Conservation (phyloP, 2,329 filamentous ascomycete genomes). For the Capronia epimyces region DNA sequence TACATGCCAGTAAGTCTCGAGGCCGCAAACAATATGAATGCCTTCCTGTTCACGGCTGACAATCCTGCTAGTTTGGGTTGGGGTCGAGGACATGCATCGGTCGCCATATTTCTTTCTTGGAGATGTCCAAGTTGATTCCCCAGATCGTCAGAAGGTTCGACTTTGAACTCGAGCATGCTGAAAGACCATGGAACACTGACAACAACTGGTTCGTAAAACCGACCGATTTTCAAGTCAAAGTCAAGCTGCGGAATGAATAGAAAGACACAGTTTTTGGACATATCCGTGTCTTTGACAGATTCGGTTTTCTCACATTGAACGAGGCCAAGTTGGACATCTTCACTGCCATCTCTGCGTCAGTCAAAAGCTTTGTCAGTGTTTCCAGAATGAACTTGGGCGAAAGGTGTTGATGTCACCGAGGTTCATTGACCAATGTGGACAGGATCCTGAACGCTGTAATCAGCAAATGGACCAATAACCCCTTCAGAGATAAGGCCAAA, state of each 20-base stretch:
- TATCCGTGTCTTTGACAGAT: neutral
- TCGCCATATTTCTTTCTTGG: slow-evolving; percentile 30
- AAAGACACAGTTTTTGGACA: neutral
- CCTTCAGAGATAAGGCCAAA: too few relatives aligned
- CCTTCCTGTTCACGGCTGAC: slow-evolving; percentile 42
- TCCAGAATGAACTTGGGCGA: too few relatives aligned
- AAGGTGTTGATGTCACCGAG: too few relatives aligned
- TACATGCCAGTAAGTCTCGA: slow-evolving; percentile 37
- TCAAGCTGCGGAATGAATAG: slow-evolving; percentile 19
- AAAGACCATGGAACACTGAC: slow-evolving; percentile 22
- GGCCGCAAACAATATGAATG: too few relatives aligned
- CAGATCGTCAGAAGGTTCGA: slow-evolving; percentile 26
- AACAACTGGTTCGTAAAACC: slow-evolving; percentile 31
- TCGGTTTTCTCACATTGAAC: too few relatives aligned
- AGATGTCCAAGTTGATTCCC: slow-evolving; percentile 32
- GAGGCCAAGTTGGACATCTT: too few relatives aligned
- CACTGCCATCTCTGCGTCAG: too few relatives aligned
- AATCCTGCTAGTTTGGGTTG: slow-evolving; percentile 39
- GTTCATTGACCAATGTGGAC: too few relatives aligned
- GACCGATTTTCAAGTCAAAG: slow-evolving; percentile 36
- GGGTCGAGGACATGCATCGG: slow-evolving; percentile 40
- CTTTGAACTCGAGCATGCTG: slow-evolving; percentile 23
- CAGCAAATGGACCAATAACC: too few relatives aligned
- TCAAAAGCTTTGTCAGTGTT: too few relatives aligned
- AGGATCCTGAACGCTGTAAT: too few relatives aligned